Base-by-base conservation (phyloP, 164 flowering plant genomes). In the Euptelea pleiosperma region DNA sequence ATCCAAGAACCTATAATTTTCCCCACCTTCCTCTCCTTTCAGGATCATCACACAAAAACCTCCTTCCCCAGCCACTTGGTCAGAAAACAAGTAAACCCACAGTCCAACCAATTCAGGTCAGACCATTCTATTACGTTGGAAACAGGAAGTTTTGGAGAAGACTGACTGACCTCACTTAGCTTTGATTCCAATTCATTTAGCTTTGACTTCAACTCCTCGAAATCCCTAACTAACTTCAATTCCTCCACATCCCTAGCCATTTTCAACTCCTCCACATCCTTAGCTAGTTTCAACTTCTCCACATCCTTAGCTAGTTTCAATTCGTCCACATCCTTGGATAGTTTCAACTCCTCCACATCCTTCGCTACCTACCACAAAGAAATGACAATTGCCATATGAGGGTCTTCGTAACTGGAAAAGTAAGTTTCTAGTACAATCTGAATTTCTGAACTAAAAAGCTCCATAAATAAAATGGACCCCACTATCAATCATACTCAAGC, bases 141-240 rank as follows among this genome's bases (percentile, higher is more conserved):
- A 52, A 35, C 7, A n/a, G 11, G 48, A 22, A 55, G 58, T 26
- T 45, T 19, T 4, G 24, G 26, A 39, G 45, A 57, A 60, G 45
- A 57, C 22, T 22, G 8, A 69, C 80, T 42, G 35, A 89, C 86
- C 91, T 84, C 72, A 24, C 57, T 51, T 39, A 86, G 76, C 70
- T 86, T 77, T 45, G 70, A 70, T 57, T 79, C 82, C 70, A 85
- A 61, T 24, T 65, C 70, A 58, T 42, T 55, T 14, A 81, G 28
- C 68, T 73, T 86, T 30, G 56, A 65, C 54, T 48, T 28, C 43
- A 58, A 25, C 62, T 57, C 37, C n/a, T 30, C 42, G 3, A 53
- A 35, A 35, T 24, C 60, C 33, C 11, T 10, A 18, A 50, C 33
- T 54, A 36, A 39, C 45, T 73, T 83, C 75, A 80, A 75, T 55